These are phyloP conservation scores for Ustanciosporium gigantosporum DNA, from an alignment of 1,284 basidiomycete species.

Conservation along the genomic window DNA sequence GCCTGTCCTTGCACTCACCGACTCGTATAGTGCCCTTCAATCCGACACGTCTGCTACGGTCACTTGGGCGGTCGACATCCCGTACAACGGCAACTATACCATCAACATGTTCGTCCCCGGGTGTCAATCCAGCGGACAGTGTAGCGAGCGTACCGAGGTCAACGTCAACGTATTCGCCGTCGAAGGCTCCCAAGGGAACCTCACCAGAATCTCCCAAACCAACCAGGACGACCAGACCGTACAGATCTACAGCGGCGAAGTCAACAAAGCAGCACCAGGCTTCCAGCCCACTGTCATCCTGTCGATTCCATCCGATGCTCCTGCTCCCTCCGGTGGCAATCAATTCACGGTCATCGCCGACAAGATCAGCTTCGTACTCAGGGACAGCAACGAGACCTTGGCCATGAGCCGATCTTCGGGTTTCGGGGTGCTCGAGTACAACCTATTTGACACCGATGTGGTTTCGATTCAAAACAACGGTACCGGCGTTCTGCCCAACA, in stretches of 20 bases:
- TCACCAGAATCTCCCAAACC: constrained; percentile 72
- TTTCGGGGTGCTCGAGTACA: constrained; percentile 51
- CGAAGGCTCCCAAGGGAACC: constrained; percentile 53
- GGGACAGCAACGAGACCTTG: constrained; percentile 44
- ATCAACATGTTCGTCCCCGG: constrained; percentile 85
- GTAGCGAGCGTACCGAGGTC: constrained; percentile 77
- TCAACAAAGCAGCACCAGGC: constrained; percentile 65
- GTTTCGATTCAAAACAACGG: constrained; percentile 25
- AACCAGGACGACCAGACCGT: constrained; percentile 70
- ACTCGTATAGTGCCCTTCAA: constrained; percentile 70
- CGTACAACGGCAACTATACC: constrained; percentile 81
- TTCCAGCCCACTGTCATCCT: constrained; percentile 46
- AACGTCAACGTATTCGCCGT: constrained; percentile 78
- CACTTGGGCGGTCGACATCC: constrained; percentile 87
- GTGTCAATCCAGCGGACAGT: constrained; percentile 79
- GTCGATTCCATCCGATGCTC: constrained; percentile 44
- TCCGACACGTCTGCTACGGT: constrained; percentile 67
- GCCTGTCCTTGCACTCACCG: constrained; percentile 72
- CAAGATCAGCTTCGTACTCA: constrained; percentile 59
- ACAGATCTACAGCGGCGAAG: constrained; percentile 78
- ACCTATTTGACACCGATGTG: constrained; percentile 37
- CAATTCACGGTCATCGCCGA: constrained; percentile 75
- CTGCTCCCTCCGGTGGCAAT: constrained; percentile 71
- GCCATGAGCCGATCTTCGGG: constrained; percentile 26
- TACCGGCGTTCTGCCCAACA: constrained; percentile 41